A percentile compares a stretch with the other conserved stretches of the same genome.
phyloP scores from a whole-genome alignment of 2,329 filamentous ascomycete species.

The Clarireedia hainanense region DNA sequence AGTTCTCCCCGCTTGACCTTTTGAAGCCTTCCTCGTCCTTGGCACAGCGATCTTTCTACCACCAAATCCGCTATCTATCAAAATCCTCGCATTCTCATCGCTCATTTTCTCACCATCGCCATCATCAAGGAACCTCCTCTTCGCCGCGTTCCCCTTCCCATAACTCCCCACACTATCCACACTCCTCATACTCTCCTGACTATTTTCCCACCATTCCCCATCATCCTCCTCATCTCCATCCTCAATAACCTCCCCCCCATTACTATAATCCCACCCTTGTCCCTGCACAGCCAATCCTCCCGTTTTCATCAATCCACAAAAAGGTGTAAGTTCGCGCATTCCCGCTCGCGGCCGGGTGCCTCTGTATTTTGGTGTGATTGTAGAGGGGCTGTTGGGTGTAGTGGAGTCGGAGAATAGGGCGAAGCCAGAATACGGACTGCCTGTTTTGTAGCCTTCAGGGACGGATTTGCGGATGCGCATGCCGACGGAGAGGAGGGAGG shows the following conservation, averaged over 20 bases:
- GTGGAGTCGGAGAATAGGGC: constrained; percentile 40
- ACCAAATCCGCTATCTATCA: constrained; percentile 17
- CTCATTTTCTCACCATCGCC: constrained; percentile 10
- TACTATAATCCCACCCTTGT: constrained; percentile 5
- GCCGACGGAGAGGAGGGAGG: constrained; percentile 81
- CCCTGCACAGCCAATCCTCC: constrained; percentile 55
- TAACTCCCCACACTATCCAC: constrained; percentile 11
- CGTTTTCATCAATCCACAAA: constrained; percentile 71
- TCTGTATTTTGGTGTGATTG: constrained; percentile 6
- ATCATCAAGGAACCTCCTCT: constrained; percentile 22
- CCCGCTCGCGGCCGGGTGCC: constrained; percentile 20
- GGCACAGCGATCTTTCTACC: constrained; percentile 21
- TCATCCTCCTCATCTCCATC: constrained; percentile 27
- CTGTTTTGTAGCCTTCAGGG: constrained; percentile 88
- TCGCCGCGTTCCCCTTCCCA: constrained; percentile 12
- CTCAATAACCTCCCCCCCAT: constrained; percentile 30
- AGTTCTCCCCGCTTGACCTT: constrained; percentile 20
- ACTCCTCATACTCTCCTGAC: constrained; percentile 21
- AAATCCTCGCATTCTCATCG: constrained; percentile 1
- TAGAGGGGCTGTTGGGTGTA: not conserved
- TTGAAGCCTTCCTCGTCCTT: constrained; percentile 17
- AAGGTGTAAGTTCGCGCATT: constrained; percentile 61
- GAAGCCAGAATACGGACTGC: constrained; percentile 40
- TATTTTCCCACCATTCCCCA: constrained; percentile 25
- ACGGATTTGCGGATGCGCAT: constrained; percentile 94